Base-by-base conservation (phyloP, 148 eudicot species). In the Chenopodium suecicum region DNA sequence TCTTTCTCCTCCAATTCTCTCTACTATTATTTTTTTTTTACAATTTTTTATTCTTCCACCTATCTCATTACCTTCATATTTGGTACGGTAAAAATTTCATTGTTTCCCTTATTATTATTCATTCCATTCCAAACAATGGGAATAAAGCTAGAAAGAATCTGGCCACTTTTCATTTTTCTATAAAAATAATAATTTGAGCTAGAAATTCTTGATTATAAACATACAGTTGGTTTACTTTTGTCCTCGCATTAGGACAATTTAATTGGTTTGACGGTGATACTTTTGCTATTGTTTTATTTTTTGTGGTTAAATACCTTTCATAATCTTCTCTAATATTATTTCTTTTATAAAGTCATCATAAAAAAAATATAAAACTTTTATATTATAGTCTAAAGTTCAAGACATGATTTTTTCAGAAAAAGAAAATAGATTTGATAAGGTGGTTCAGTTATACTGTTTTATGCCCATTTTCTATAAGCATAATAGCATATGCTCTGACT, bases 401-500 rank as follows among this genome's bases (percentile, higher is more conserved):
- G 64, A 52, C 78, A 27, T 75, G 31, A 10, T 68, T 68, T 17
- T 77, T 77, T 19, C 5, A 12, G n/a, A 20, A 62, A 64, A 44
- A 23, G 2, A 58, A 37, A 46, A 20, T 34, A 31, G 60, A 17
- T 20, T 41, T 73, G 82, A 80, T 80, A 80, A 80, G 82, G 70
- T 62, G 71, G 77, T 80, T 73, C 47, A 73, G 62, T 80, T 80
- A 80, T 80, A 80, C n/a, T 56, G 66, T 32, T 52, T 7, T 70
- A 31, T 41, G 31, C 29, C n/a, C 69, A 68, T 52, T 56, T 80
- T 27, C 64, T 41, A 56, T 71, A 52, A 79, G 64, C 81, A 79
- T 37, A 20, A 54, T 69, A 52, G 74, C 76, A 70, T 79, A 79
- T 70, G 47, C 65, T 17, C 44, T 41, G 63, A 75, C 63, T 54